phyloP scores from a whole-genome alignment of 768 basidiomycete species.

The Solioccasus polychromus region DNA sequence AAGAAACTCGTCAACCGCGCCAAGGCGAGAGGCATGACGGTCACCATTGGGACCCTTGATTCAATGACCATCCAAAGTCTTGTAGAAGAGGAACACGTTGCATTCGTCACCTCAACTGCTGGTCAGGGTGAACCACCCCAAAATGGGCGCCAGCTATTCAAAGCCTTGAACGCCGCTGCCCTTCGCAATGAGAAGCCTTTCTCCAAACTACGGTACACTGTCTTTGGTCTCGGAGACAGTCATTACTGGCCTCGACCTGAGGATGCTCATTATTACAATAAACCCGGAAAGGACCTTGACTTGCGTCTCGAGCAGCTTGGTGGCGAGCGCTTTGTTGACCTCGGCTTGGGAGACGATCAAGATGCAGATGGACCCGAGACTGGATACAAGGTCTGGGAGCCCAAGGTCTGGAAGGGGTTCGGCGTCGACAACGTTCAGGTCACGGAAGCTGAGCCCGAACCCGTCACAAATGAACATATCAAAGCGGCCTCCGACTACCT shows the following conservation, averaged over 20 bases:
- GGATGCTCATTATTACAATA: constrained; percentile 98
- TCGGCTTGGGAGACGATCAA: constrained; percentile 95
- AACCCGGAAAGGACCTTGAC: constrained; percentile 89
- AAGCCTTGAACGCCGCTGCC: constrained; percentile 68
- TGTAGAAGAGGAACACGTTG: constrained; percentile 69
- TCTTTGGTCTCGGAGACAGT: constrained; percentile 96
- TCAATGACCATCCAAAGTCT: constrained; percentile 75
- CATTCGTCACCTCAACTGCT: constrained; percentile 87
- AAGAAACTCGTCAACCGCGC: constrained; percentile 83
- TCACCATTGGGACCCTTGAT: constrained; percentile 75
- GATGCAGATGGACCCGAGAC: constrained; percentile 96
- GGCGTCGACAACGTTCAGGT: constrained; percentile 90
- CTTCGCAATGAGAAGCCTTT: constrained; percentile 52
- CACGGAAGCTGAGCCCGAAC: constrained; percentile 89
- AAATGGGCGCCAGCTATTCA: constrained; percentile 89
- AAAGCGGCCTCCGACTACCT: constrained; percentile 94
- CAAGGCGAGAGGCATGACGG: constrained; percentile 78
- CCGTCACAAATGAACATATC: constrained; percentile 99
- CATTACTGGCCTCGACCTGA: constrained; percentile 99
- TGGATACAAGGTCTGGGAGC: constrained; percentile 96
- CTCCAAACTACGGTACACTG: constrained; percentile 66
- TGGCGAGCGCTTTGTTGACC: constrained; percentile 64
- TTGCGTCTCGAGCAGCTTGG: constrained; percentile 75
- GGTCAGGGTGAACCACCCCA: constrained; percentile 98
- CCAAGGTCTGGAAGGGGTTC: constrained; percentile 87